Base-by-base conservation (phyloP, 1,284 basidiomycete genomes). In the Mixia osmundae region DNA sequence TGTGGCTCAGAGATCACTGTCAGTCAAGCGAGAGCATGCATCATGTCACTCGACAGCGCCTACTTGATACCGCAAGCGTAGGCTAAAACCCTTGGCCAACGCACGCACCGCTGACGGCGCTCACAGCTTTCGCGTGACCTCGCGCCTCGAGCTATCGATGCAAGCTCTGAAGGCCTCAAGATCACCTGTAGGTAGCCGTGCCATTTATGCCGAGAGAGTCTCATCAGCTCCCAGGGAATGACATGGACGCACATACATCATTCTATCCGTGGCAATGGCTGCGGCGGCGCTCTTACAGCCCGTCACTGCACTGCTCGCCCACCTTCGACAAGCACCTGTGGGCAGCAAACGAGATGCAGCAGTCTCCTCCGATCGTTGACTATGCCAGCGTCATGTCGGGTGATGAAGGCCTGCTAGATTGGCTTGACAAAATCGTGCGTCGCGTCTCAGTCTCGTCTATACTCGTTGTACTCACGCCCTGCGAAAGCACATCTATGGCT, bases 191-290 rank as follows among this genome's bases (percentile, higher is more conserved):
- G n/a, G n/a, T n/a, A n/a, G n/a, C n/a, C n/a, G n/a, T n/a, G n/a
- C n/a, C n/a, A n/a, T n/a, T n/a, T n/a, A n/a, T n/a, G n/a, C n/a
- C n/a, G n/a, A n/a, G n/a, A n/a, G n/a, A n/a, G n/a, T n/a, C n/a
- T n/a, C n/a, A n/a, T n/a, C n/a, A n/a, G n/a, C n/a, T n/a, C n/a
- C n/a, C n/a, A n/a, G n/a, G 38, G 38, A 29, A 39, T 11, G 38
- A 35, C 33, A 25, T 20, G 0, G 57, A 63, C 25, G 59, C 61
- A 2, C 82, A 89, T 51, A 54, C 65, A 16, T 87, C 80, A 0
- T 49, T 75, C 33, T 91, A 78, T 50, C 80, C 83, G 0, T 82
- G 80, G 80, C 61, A 67, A 35, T 87, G 80, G 79, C 62, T 87
- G 3, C 62, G 64, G 49, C 54, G 57, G 43, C 69, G 77, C 48